Conservation (phyloP, 805 yeast genomes). For the Wickerhamiella qilinensis region DNA sequence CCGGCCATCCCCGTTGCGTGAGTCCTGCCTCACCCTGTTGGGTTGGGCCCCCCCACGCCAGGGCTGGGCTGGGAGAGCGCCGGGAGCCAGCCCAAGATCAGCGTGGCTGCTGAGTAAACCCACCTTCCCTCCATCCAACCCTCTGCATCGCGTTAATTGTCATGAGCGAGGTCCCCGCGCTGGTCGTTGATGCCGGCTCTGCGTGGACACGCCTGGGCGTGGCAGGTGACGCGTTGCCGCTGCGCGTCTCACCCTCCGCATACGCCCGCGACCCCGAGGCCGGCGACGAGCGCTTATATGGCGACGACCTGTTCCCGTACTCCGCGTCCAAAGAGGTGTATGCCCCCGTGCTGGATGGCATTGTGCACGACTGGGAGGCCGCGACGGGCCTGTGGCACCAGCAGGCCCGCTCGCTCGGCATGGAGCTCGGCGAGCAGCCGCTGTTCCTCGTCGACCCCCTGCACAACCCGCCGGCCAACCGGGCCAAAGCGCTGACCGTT, state of each 20-base stretch:
- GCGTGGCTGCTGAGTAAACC: too few relatives aligned
- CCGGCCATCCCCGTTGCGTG: too few relatives aligned
- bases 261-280: constrained; percentile 27
- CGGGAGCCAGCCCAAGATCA: too few relatives aligned
- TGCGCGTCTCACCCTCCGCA: constrained; percentile 53
- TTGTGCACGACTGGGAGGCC: constrained; percentile 60
- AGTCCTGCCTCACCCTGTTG: too few relatives aligned
- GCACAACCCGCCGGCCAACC: constrained; percentile 57
- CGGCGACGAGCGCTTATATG: constrained; percentile 15
- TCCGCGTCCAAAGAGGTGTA: constrained; percentile 12
- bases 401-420: constrained; percentile 36
- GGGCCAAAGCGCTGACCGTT: constrained; percentile 53
- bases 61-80: too few relatives aligned
- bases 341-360: constrained; percentile 16
- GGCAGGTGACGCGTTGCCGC: constrained; percentile 84
- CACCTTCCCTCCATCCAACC: too few relatives aligned
- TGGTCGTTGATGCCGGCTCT: constrained; percentile 85
- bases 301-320: constrained; percentile 9
- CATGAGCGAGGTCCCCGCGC: constrained; percentile 82
- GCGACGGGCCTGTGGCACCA: constrained; percentile 59
- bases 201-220: constrained; percentile 68
- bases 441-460: constrained; percentile 72
- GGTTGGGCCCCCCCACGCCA: too few relatives aligned
- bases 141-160: too few relatives aligned
- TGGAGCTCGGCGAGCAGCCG: constrained; percentile 57